Base-by-base conservation (phyloP, 768 basidiomycete genomes). In the Mycena haematopus region DNA sequence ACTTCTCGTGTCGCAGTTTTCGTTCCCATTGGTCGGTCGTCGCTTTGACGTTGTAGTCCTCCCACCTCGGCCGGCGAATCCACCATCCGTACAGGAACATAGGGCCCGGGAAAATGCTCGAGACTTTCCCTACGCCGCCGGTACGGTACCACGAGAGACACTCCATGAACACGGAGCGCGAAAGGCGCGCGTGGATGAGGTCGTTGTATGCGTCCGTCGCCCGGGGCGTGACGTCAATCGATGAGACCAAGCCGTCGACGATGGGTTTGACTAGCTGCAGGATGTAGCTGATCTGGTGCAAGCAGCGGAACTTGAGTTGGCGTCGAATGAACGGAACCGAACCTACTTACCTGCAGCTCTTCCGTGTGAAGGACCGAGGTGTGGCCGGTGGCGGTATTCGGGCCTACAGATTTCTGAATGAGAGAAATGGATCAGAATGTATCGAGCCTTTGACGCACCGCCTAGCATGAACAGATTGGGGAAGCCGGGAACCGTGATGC, bases 111-210 rank as follows among this genome's bases (percentile, higher is more conserved):
- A 82, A 83, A 6, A 78, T 74, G 49, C 67, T 72, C 33, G 71
- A 75, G 10, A 76, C 65, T 61, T 77, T 81, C 5, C 81, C 81
- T 11, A 54, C 72, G 7, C 75, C 72, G 11, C 72, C 73, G 1
- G 68, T 69, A 1, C 77, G 76, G 63, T 81, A 79, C 79, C 80
- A 83, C 19, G 81, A 80, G 24, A 65, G 52, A 62, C 79, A 82
- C 8, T 73, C 65, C 35, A 68, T 40, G 21, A 74, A 74, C 8
- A 52, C 42, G 9, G 58, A 59, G 21, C 42, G 38, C 6, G 58
- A 8, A 19, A 59, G 51, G 0, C 49, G 36, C 6, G 27, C 31
- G 1, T 59, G 58, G 11, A 59, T 52, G 4, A 29, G 21, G 7
- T 65, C 77, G 45, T 49, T 58, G 13, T 58, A 58, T 19, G 15